Conservation (phyloP, 192 early-diverging fungal species). For the Allomyces javanicus region DNA sequence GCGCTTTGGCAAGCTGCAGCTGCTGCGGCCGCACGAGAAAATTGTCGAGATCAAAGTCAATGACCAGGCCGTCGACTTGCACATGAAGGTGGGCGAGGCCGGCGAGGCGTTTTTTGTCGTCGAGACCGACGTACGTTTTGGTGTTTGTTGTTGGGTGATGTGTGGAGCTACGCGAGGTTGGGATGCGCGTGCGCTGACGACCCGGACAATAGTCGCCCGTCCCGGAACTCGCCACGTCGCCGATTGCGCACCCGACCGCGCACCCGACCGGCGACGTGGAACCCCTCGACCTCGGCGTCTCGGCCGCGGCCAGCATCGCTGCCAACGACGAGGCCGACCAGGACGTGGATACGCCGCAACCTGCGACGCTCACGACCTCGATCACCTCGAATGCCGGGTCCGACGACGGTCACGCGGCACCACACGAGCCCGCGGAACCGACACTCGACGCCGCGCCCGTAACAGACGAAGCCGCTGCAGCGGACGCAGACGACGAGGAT, state of each 20-base stretch:
- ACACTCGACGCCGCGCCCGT: background rate
- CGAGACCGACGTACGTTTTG: constrained; percentile 39
- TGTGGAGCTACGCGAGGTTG: background rate
- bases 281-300: too few relatives aligned
- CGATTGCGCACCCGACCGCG: constrained; percentile 40
- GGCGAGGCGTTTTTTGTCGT: constrained; percentile 97
- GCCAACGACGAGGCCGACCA: too few relatives aligned
- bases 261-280: too few relatives aligned
- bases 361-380: too few relatives aligned
- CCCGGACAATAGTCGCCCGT: constrained; percentile 16
- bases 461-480: background rate
- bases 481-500: constrained; percentile 1
- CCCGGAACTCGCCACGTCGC: constrained; percentile 82
- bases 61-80: constrained; percentile 43
- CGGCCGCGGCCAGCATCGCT: too few relatives aligned
- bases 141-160: background rate
- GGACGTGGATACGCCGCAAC: too few relatives aligned
- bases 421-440: too few relatives aligned
- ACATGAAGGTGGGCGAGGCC: constrained; percentile 94
- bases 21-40: constrained; percentile 82
- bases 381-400: too few relatives aligned
- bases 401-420: too few relatives aligned
- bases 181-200: background rate
- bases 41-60: constrained; percentile 76
- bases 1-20: constrained; percentile 86